Evolutionary conservation across 331 rosid species (phyloP), one percentile per base, ranked within the genome.

Genomic region (Saraca asoca): DNA sequence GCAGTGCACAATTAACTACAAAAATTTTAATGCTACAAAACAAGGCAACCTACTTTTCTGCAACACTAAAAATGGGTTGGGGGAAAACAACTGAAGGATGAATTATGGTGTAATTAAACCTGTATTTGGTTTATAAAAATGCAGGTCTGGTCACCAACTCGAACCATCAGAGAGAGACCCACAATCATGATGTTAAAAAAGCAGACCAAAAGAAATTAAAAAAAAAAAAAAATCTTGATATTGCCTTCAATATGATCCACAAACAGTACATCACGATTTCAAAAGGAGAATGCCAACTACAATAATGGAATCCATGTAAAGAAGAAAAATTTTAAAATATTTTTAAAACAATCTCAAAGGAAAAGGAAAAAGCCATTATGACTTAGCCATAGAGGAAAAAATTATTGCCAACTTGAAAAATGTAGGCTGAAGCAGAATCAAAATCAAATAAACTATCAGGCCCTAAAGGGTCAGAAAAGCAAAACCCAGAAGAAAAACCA

Each of bases 11-110:
- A n/a, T n/a, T n/a, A n/a, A n/a, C n/a, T n/a, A n/a, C n/a, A n/a
- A n/a, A n/a, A n/a, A n/a, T n/a, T n/a, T n/a, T n/a, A n/a, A n/a
- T n/a, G n/a, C n/a, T 19, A 8, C 80, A 56, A 35, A 64, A 51
- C 31, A 39, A 72, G 48, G 29, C 16, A 58, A 33, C 42, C 49
- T 37, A 70, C 44, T 58, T 58, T 51, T n/a, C 53, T 8, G 42
- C 33, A 51, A 58, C 51, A 44, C 43, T 13, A 51, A 42, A 70
- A 45, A 24, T 24, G 19, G 11, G 19, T 20, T n/a, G n/a, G n/a
- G 46, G 17, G 48, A 62, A 13, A 60, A 66, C 43, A 59, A 45
- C 49, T n/a, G 41, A 44, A 34, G 56, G 55, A 71, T 19, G 56
- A 24, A 17, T 70, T 14, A 34, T 56, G 41, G 35, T 44, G 50